Percentiles rank a stretch among this genome's conserved stretches.
Evolutionary conservation across 2,329 filamentous ascomycete genomes (phyloP).

Genomic region (Neonectria ditissima): DNA sequence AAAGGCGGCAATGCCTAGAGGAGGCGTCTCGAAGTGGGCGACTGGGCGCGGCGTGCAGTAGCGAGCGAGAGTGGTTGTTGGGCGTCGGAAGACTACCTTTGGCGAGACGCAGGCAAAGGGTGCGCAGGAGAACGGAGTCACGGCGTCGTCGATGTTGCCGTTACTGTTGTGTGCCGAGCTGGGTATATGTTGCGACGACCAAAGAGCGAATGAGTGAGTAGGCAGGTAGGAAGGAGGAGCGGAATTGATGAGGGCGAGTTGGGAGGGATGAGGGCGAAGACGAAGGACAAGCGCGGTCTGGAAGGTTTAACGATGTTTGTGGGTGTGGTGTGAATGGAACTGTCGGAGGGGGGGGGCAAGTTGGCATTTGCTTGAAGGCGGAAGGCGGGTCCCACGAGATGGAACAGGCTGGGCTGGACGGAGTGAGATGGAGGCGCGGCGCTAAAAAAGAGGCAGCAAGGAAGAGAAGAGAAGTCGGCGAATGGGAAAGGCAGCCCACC

Average conservation of each 20-base stretch:
- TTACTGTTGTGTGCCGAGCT: background rate
- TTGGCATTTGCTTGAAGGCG: slow-evolving; percentile 13
- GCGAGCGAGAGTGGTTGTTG: background rate
- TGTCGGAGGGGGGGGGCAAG: slow-evolving; percentile 5
- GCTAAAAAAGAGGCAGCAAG: slow-evolving; percentile 7
- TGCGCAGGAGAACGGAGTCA: background rate
- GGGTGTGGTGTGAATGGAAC: slow-evolving; percentile 23
- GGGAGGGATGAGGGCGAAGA: background rate
- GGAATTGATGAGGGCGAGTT: background rate
- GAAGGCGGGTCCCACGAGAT: slow-evolving; percentile 10
- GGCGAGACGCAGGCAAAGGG: background rate
- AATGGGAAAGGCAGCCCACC: background rate
- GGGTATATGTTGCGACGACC: background rate
- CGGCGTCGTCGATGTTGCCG: background rate
- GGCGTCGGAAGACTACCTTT: background rate
- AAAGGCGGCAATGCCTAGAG: background rate
- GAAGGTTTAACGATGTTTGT: slow-evolving; percentile 12
- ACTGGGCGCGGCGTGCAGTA: background rate
- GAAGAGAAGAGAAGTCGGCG: background rate
- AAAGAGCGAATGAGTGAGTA: no score
- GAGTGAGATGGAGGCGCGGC: slow-evolving; percentile 22
- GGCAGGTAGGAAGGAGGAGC: background rate
- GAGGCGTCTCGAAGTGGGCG: background rate
- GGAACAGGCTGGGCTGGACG: slow-evolving; percentile 11
- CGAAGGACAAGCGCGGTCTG: slow-evolving; percentile 1